Evolutionary conservation across 768 basidiomycete genomes (phyloP), one percentile per base, ranked within the genome.

Genomic region (Rhizopogon sp.): DNA sequence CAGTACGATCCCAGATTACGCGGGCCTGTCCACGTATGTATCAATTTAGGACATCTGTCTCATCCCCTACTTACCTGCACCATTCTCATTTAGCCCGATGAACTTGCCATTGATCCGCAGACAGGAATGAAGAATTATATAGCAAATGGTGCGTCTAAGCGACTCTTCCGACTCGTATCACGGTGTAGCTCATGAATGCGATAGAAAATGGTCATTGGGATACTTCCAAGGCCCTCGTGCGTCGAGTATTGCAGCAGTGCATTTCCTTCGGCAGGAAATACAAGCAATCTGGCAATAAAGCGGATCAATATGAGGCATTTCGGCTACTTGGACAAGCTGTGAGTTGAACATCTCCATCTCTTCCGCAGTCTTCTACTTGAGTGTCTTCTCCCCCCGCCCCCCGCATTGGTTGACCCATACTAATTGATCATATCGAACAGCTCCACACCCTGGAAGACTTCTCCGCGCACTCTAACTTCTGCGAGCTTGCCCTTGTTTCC

Each of bases 41-140:
- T 39, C 37, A n/a, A 40, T n/a, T 44, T 33, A 29, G 22, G 2
- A 3, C 6, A 16, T 51, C 10, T 35, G n/a, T n/a, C n/a, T 10
- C 44, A 10, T 50, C 13, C 10, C 43, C 16, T 40, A 50, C 28
- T 42, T 43, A 53, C 46, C 4, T 43, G 39, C 10, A 41, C 9
- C 14, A 57, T 20, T 35, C 25, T 47, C 22, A 11, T 41, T 17
- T 56, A 89, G 84, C 88, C 88, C 0, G 72, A 79, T 37, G 95
- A 98, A 64, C 76, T 96, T 1, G 88, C 94, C 62, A 77, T 98
- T 6, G 95, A 98, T 67, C 82, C 80, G 0, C 73, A 77, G 13
- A 90, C 88, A 0, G 95, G 93, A 2, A 95, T 98, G 93, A 95
- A 95, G 76, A 98, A 94, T 61, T 92, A 91, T 69, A 94, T 95